Evolutionary conservation across 1,139 yeast species (phyloP).

Genomic region (Pichia sp.): DNA sequence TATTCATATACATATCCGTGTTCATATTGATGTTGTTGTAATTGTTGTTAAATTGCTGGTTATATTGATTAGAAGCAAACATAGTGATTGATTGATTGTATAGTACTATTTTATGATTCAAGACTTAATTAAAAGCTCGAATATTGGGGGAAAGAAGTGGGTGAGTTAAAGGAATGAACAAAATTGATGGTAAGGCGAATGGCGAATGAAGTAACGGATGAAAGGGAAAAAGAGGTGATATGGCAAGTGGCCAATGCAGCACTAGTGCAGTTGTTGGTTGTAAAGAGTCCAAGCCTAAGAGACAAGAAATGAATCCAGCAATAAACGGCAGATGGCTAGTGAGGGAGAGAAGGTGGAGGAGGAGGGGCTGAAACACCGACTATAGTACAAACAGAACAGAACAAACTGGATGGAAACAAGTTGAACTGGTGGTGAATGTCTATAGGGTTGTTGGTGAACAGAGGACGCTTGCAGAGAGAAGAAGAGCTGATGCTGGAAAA

Average conservation of each 20-base stretch:
- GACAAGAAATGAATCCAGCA: too few relatives aligned
- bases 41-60: not conserved
- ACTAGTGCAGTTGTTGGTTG: too few relatives aligned
- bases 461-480: not conserved
- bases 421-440: constrained; percentile 1
- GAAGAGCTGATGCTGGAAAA: not conserved
- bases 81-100: not conserved
- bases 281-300: too few relatives aligned
- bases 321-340: too few relatives aligned
- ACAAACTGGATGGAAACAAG: not conserved
- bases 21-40: not conserved
- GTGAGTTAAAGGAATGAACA: too few relatives aligned
- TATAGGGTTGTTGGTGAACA: constrained; percentile 3
- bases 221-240: too few relatives aligned
- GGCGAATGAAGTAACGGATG: too few relatives aligned
- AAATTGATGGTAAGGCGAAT: too few relatives aligned
- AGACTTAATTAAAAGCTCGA: constrained; percentile 16
- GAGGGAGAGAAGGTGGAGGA: not conserved
- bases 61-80: constrained; percentile 3
- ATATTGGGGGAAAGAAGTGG: not conserved
- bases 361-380: constrained; percentile 2
- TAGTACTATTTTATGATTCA: constrained; percentile 9
- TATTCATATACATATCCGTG: not conserved
- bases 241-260: too few relatives aligned
- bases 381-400: constrained; percentile 4